Base-by-base conservation (phyloP, 148 eudicot species). In the Mesembryanthemum crystallinum region DNA sequence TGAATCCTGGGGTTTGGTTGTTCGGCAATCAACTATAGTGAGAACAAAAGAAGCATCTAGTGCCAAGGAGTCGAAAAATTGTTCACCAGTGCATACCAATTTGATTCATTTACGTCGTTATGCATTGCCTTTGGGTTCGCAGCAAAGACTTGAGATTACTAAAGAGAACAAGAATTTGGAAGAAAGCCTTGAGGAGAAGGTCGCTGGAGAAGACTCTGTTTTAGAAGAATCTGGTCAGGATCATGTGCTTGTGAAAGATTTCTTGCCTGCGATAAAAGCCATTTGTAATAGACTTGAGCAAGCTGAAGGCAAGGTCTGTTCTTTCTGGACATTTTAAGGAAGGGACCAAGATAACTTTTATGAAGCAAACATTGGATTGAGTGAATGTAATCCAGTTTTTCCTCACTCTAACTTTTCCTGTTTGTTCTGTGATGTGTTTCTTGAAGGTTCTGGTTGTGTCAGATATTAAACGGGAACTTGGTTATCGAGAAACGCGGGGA, bases 241-340 rank as follows among this genome's bases (percentile, higher is more conserved):
- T 69, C 89, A 86, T 79, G 87, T 94, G 77, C 86, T 58, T 73
- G 88, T 95, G 78, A 91, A 87, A 49, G 97, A 92, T 85, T 95
- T 72, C 83, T 71, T 92, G 75, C 97, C 99, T 47, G 89, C 87
- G 35, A 30, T 95, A 55, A 88, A 89, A 81, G 93, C 92, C 59
- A 80, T 95, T 45, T 95, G 99, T 76, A 90, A 91, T 73, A 90
- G 88, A 85, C 97, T 95, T 80, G 97, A 90, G 80, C 84, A 89
- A 82, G 92, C 96, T 47, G 85, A 88, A 64, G 96, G 90, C 69
- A 89, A 95, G 94, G 98, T 92, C 42, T 75, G 84, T 78, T 73
- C 47, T 58, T 33, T 51, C 57, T 68, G 24, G n/a, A 33, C 18
- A 32, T 64, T 20, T 42, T n/a, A 23, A 64, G 18, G 63, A 33